phyloP scores from a whole-genome alignment of 441 rosid genomes.

The Cnidoscolus chayamansa region DNA sequence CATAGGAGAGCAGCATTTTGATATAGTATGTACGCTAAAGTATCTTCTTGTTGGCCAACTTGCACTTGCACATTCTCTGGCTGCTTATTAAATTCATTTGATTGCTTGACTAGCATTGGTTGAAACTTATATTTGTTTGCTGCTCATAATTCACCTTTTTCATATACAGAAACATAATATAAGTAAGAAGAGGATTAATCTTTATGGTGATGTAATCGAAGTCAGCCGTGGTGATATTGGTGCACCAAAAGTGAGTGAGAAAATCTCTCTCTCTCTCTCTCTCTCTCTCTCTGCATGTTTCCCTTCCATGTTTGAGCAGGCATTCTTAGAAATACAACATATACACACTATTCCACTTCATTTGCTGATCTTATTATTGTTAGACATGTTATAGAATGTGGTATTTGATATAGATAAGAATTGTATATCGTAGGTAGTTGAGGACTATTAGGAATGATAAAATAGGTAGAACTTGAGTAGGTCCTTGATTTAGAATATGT shows the following conservation, averaged over 20 bases:
- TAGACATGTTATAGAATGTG: not conserved
- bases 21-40: slow-evolving; percentile 53
- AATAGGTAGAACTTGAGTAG: too few relatives aligned
- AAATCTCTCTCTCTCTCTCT: not conserved
- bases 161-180: slow-evolving; percentile 79
- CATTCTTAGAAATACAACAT: not conserved
- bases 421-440: too few relatives aligned
- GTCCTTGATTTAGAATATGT: too few relatives aligned
- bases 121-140: not conserved
- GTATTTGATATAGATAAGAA: too few relatives aligned
- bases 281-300: not conserved
- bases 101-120: not conserved
- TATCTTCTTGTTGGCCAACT: not conserved
- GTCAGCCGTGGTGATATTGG: slow-evolving; percentile 77
- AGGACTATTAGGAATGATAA: too few relatives aligned
- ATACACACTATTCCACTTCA: not conserved
- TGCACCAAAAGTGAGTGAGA: slow-evolving; percentile 62
- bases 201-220: slow-evolving; percentile 65
- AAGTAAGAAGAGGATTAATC: slow-evolving; percentile 69
- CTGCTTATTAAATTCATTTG: not conserved
- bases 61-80: not conserved
- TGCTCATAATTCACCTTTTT: slow-evolving; percentile 5
- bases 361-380: not conserved
- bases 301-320: not conserved
- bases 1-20: slow-evolving; percentile 92